Percentiles rank a stretch among this genome's conserved stretches.
Conservation (phyloP, 2,329 filamentous ascomycete species). For the Sphaerulina populicola region DNA sequence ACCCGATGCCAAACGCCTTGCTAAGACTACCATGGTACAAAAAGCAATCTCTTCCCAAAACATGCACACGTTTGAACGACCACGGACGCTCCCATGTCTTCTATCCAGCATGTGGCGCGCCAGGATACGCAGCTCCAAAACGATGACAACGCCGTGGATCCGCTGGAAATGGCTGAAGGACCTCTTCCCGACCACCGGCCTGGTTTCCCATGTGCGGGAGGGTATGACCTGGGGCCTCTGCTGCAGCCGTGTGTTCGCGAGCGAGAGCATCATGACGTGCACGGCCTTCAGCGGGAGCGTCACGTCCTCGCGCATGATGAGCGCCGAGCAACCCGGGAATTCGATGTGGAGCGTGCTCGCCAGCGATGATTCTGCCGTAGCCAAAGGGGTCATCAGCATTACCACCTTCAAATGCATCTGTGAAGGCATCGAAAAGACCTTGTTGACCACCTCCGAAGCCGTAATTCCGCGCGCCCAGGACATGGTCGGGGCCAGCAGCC, state of each 20-base stretch:
- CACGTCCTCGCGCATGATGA: constrained; percentile 1
- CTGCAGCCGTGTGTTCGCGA: background rate
- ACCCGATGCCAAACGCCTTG: too few relatives aligned
- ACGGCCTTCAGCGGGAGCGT: background rate
- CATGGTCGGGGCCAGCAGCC: constrained; percentile 1
- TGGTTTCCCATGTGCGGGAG: constrained; percentile 10
- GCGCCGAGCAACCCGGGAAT: constrained; percentile 7
- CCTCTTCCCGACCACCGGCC: background rate
- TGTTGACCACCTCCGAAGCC: constrained; percentile 6
- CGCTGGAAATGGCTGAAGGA: background rate
- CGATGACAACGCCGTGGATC: constrained; percentile 8
- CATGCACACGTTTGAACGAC: too few relatives aligned
- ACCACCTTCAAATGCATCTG: constrained; percentile 13
- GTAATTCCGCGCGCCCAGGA: constrained; percentile 9
- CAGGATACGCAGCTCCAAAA: constrained; percentile 3
- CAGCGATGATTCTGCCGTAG: constrained; percentile 1
- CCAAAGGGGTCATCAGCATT: constrained; percentile 11
- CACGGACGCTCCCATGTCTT: background rate
- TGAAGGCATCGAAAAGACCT: constrained; percentile 9
- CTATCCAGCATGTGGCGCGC: constrained; percentile 6
- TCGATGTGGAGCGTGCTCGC: constrained; percentile 1
- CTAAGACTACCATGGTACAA: too few relatives aligned
- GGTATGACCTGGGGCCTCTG: constrained; percentile 2
- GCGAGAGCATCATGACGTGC: background rate
- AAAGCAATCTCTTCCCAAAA: too few relatives aligned